These are phyloP conservation scores for Coemansia sp. DNA, from an alignment of 192 early-diverging fungal species.

Conservation along the genomic window DNA sequence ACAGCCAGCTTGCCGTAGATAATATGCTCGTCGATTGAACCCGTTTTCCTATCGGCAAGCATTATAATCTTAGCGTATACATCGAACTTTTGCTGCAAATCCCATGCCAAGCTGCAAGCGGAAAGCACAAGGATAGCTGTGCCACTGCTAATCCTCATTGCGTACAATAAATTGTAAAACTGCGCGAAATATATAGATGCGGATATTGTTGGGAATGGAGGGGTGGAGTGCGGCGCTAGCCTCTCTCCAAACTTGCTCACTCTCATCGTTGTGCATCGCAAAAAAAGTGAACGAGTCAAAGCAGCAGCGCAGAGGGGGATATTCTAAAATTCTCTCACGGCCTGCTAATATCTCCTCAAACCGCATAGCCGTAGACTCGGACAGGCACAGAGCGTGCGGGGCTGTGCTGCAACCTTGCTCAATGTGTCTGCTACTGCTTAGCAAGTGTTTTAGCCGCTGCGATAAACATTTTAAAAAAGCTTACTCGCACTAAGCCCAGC, in stretches of 20 bases:
- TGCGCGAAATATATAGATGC: neutral
- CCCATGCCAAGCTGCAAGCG: constrained; percentile 14
- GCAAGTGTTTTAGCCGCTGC: neutral
- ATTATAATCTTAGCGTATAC: constrained; percentile 38
- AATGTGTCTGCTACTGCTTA: neutral
- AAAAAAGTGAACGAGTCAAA: neutral
- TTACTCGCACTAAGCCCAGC: too few relatives aligned
- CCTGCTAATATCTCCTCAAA: neutral
- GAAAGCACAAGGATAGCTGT: constrained; percentile 8
- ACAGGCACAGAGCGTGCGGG: neutral
- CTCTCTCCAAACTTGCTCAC: too few relatives aligned
- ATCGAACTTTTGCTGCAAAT: constrained; percentile 29
- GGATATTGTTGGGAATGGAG: too few relatives aligned
- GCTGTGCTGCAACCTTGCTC: neutral
- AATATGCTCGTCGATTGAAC: constrained; percentile 30
- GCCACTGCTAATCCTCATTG: neutral
- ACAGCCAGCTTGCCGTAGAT: constrained; percentile 34
- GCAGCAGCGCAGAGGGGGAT: neutral
- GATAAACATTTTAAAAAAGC: neutral
- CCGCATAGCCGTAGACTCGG: neutral
- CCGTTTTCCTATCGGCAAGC: constrained; percentile 19
- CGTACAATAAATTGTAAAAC: neutral
- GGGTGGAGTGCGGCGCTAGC: too few relatives aligned
- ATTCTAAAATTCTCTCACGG: constrained; percentile 1
- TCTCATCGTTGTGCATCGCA: neutral